Conservation (phyloP, 2,329 filamentous ascomycete species). For the Microdochium paspali region DNA sequence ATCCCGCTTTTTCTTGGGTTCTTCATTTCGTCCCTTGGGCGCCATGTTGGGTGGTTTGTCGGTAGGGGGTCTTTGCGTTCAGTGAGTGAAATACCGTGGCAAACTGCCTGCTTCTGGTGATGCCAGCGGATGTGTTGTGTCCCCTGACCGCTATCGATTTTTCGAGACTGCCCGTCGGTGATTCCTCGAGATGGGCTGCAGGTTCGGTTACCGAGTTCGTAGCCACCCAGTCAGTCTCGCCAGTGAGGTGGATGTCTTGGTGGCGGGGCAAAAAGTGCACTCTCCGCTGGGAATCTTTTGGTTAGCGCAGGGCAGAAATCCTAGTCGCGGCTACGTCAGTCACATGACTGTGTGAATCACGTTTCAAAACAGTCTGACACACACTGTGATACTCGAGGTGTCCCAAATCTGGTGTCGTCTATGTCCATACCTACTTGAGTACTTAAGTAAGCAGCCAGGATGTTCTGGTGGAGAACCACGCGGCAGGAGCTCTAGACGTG, state of each 20-base stretch:
- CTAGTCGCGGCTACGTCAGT: neutral
- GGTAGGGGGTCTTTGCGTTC: conserved; percentile 2
- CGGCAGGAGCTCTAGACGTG: conserved; percentile 1
- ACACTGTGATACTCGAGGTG: neutral
- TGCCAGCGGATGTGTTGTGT: no score
- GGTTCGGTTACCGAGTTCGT: neutral
- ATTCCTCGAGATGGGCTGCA: neutral
- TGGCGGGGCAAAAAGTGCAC: neutral
- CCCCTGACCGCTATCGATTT: no score
- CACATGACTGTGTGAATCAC: neutral
- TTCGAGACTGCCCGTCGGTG: neutral
- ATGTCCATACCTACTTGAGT: no score
- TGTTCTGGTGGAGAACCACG: neutral
- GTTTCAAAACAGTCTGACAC: neutral
- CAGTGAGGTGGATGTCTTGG: neutral
- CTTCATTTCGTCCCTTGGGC: conserved; percentile 55
- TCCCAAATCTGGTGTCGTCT: no score
- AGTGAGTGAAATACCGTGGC: no score
- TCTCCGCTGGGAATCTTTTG: neutral
- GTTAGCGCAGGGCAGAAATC: neutral
- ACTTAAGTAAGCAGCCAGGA: no score
- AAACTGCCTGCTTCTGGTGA: no score
- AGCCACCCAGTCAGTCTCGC: neutral
- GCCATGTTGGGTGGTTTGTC: conserved; percentile 48
- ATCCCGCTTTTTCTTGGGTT: conserved; percentile 41